phyloP scores from a whole-genome alignment of 169 alveolate genomes.

The Amoebophrya sp. region DNA sequence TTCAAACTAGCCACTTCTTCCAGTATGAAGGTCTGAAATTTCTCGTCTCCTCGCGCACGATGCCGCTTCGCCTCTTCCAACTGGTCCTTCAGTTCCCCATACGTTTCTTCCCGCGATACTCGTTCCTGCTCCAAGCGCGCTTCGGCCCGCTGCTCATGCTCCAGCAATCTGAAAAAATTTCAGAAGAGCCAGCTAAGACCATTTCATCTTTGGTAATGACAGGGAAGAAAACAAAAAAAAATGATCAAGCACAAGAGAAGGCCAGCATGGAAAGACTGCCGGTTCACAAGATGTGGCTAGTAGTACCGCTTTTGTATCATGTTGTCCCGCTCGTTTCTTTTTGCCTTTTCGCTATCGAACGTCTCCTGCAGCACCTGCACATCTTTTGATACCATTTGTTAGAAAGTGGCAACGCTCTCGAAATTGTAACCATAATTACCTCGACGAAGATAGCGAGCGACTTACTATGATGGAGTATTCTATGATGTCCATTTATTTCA shows the following conservation, averaged over 20 bases:
- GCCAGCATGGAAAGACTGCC: neutral
- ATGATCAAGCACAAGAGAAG: neutral
- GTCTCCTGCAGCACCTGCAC: conserved; percentile 37
- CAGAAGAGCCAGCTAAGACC: neutral
- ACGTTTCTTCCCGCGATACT: conserved; percentile 44
- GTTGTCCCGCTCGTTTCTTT: conserved; percentile 48
- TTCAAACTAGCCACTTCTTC: conserved; percentile 50
- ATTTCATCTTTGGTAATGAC: neutral
- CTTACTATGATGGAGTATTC: no score
- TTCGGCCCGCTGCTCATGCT: conserved; percentile 43
- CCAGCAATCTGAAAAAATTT: conserved; percentile 38
- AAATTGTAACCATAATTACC: no score
- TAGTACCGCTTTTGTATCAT: conserved; percentile 43
- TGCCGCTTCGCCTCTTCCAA: conserved; percentile 41
- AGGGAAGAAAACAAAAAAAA: neutral
- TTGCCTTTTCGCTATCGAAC: conserved; percentile 39
- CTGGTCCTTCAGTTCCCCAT: conserved; percentile 39
- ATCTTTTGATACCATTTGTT: conserved; percentile 40
- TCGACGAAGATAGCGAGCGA: no score
- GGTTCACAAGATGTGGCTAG: no score
- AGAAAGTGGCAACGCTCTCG: no score
- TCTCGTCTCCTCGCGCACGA: conserved; percentile 49
- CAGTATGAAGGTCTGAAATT: conserved; percentile 45
- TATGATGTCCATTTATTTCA: no score
- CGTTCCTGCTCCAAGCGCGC: conserved; percentile 42